Conservation (phyloP, 108 stramenopile species). For the Skeletonema grethae region DNA sequence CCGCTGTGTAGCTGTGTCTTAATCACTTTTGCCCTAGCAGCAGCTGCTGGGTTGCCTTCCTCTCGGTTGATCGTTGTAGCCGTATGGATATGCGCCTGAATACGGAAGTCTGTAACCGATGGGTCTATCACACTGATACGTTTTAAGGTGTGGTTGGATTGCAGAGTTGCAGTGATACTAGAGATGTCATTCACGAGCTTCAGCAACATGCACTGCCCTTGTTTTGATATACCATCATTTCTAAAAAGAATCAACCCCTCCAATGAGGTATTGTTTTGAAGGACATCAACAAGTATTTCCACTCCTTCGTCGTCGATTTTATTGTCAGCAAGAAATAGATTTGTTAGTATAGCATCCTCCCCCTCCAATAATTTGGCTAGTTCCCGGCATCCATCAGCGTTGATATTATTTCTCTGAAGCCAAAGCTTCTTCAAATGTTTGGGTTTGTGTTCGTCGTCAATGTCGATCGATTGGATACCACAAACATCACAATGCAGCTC, state of each 20-base stretch:
- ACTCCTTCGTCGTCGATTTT: conserved; percentile 8
- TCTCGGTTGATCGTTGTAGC: no score
- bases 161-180: neutral
- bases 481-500: neutral
- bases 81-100: no score
- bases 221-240: neutral
- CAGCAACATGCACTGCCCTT: neutral
- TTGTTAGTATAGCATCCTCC: neutral
- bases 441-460: neutral
- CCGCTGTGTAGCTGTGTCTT: no score
- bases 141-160: neutral
- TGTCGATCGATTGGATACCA: neutral
- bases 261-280: neutral
- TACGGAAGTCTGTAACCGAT: no score
- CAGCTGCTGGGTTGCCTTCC: no score
- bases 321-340: neutral
- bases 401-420: neutral
- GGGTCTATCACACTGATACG: no score
- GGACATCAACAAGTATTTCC: neutral
- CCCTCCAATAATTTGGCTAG: neutral
- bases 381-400: neutral
- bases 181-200: neutral
- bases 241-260: neutral
- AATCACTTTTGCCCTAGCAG: no score
- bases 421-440: neutral